Conservation (phyloP, 106 monocot genomes). For the Triglochin maritima region DNA sequence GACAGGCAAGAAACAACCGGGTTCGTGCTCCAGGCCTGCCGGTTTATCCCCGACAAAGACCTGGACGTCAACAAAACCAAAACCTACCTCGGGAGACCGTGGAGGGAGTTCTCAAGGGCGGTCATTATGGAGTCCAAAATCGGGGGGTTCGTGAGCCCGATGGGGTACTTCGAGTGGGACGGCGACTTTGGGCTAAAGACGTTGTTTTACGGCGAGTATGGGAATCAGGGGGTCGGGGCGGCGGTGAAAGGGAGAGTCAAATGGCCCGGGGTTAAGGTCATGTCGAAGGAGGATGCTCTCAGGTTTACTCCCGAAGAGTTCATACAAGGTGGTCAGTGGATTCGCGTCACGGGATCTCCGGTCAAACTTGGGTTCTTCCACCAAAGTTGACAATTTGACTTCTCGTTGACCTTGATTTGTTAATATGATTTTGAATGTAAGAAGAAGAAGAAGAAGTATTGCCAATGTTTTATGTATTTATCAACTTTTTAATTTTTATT, state of each 20-base stretch:
- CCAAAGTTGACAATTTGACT: no score
- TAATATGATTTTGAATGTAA: no score
- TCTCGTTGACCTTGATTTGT: no score
- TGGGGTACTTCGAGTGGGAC: constrained; percentile 62
- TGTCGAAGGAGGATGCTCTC: constrained; percentile 14
- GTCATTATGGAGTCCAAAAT: constrained; percentile 68
- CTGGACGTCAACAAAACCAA: constrained; percentile 25
- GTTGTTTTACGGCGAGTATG: constrained; percentile 38
- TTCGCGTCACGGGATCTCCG: constrained; percentile 20
- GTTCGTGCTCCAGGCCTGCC: constrained; percentile 68
- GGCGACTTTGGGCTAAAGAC: constrained; percentile 45
- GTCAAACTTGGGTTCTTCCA: background rate
- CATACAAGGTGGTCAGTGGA: constrained; percentile 33
- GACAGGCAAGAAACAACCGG: constrained; percentile 47
- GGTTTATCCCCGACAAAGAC: constrained; percentile 29
- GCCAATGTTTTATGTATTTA: no score
- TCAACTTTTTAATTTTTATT: no score
- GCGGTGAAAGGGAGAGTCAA: constrained; percentile 23
- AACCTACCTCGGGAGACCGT: constrained; percentile 71
- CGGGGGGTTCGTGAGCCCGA: constrained; percentile 37
- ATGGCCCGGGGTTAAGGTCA: constrained; percentile 43
- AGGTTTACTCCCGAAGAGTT: constrained; percentile 19
- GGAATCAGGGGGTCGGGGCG: constrained; percentile 36
- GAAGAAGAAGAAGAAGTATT: no score
- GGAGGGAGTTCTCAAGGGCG: constrained; percentile 55